Evolutionary conservation across 768 basidiomycete genomes (phyloP), one percentile per base, ranked within the genome.

Genomic region (Kwoniella dejecticola): DNA sequence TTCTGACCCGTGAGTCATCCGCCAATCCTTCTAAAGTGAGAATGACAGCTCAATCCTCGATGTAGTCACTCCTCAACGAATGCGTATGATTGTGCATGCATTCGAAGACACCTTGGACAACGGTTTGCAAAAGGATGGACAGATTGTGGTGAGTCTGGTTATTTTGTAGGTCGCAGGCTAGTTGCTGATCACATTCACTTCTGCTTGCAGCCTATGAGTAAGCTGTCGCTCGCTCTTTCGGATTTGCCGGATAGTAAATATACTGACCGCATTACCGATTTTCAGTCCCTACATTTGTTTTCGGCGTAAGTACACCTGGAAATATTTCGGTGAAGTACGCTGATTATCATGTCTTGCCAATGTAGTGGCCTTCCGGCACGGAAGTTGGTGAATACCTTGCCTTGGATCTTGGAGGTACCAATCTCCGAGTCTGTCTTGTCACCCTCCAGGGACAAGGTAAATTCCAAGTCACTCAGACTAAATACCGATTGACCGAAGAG

Each of bases 371-470:
- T 5, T 85, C 87, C 10, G 91, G 94, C 3, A 80, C 89, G 60
- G 96, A 99, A 81, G 83, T 82, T 12, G 95, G 96, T 11, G 88
- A 93, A 55, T 96, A 83, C 79, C 86, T 98, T 36, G 92, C 96
- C 7, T 81, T 99, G 49, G 82, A 82, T 64, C 72, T 82, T 30
- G 81, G 82, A 55, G 94, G 94, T 31, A 98, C 95, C 23, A 98
- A 99, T 75, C 84, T 99, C n/a, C 92, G 96, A 44, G 96, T 97
- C 44, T 99, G 96, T 81, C 88, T 96, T 44, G 95, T 99, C 50
- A 89, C 87, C 27, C 82, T 99, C 1, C 86, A 89, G 68, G 96
- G 96, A 24, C 84, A 87, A 10, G 95, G 96, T 61, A 94, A 95
- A 82, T 99, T 98, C 78, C 93, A 97, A 80, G 89, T 99, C 69